These are phyloP conservation scores for Thinopyrum elongatum DNA, from an alignment of 176 grass and related monocot genomes.

Conservation along the genomic window DNA sequence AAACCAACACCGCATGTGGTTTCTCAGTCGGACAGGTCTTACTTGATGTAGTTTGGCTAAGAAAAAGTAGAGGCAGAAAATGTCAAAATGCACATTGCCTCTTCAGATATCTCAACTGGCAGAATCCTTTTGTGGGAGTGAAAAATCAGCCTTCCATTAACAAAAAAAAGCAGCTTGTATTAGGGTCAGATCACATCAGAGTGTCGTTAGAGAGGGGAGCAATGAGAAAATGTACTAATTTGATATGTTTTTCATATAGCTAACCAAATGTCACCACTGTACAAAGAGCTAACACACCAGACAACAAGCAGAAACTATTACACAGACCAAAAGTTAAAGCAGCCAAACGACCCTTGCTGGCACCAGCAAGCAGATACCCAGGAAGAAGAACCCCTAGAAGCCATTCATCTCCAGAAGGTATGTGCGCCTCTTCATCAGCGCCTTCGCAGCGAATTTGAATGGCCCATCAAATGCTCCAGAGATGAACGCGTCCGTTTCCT, in stretches of 20 bases:
- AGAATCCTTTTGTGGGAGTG: background rate
- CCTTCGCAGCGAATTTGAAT: constrained; percentile 66
- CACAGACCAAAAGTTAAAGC: constrained; percentile 17
- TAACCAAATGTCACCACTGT: constrained; percentile 44
- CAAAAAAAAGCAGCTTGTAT: background rate
- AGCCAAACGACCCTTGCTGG: constrained; percentile 13
- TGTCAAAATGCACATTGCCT: background rate
- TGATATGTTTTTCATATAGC: constrained; percentile 41
- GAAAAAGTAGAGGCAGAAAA: background rate
- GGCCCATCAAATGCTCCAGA: constrained; percentile 70
- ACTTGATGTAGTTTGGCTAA: background rate
- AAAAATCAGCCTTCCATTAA: too few relatives aligned
- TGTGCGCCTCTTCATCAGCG: constrained; percentile 78
- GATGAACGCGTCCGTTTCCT: constrained; percentile 65
- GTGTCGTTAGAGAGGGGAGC: background rate
- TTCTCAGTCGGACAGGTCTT: background rate
- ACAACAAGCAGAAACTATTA: constrained; percentile 35
- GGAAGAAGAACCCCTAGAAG: constrained; percentile 46
- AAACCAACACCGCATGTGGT: background rate
- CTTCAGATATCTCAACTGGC: background rate
- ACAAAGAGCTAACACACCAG: constrained; percentile 43
- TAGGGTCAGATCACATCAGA: background rate
- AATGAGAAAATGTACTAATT: constrained; percentile 21
- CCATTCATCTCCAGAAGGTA: constrained; percentile 97
- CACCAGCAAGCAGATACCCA: constrained; percentile 12